Conservation (phyloP, 2,329 filamentous ascomycete species). For the Beauveria brongniartii region DNA sequence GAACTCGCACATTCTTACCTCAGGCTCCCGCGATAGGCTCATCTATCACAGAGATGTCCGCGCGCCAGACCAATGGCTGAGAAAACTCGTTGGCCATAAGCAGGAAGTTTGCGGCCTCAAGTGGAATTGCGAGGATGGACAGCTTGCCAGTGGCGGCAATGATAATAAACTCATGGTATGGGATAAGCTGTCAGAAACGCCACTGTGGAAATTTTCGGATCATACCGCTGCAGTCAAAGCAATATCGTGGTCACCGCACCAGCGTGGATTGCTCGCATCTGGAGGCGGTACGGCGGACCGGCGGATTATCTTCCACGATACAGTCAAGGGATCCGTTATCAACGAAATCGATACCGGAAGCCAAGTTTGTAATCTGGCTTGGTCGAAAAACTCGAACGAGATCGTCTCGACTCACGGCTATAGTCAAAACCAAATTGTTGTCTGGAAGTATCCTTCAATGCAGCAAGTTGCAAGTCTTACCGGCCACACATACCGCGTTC, state of each 20-base stretch:
- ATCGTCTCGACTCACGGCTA: slow-evolving; percentile 96
- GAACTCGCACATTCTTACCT: slow-evolving; percentile 97
- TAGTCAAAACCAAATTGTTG: slow-evolving; percentile 95
- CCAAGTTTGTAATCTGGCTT: slow-evolving; percentile 97
- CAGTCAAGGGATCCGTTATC: slow-evolving; percentile 67
- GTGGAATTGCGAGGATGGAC: slow-evolving; percentile 94
- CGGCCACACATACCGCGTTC: slow-evolving; percentile 90
- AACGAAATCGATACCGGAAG: slow-evolving; percentile 94
- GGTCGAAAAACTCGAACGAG: slow-evolving; percentile 96
- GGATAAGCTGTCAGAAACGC: slow-evolving; percentile 91
- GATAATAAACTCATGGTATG: slow-evolving; percentile 99
- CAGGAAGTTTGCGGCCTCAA: slow-evolving; percentile 95
- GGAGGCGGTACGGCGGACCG: slow-evolving; percentile 93
- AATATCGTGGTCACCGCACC: slow-evolving; percentile 95
- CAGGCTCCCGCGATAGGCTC: slow-evolving; percentile 82
- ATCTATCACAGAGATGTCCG: slow-evolving; percentile 96
- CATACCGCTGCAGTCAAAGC: slow-evolving; percentile 96
- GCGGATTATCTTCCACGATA: slow-evolving; percentile 98
- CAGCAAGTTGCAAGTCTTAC: slow-evolving; percentile 91
- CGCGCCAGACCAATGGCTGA: slow-evolving; percentile 81
- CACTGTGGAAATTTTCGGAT: slow-evolving; percentile 87
- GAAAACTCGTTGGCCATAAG: slow-evolving; percentile 86
- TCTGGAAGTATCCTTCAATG: slow-evolving; percentile 99
- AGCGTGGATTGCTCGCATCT: slow-evolving; percentile 86
- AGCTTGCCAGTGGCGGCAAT: slow-evolving; percentile 91